These are phyloP conservation scores for Xylaria sp. DNA, from an alignment of 2,329 filamentous ascomycete genomes.

Conservation along the genomic window DNA sequence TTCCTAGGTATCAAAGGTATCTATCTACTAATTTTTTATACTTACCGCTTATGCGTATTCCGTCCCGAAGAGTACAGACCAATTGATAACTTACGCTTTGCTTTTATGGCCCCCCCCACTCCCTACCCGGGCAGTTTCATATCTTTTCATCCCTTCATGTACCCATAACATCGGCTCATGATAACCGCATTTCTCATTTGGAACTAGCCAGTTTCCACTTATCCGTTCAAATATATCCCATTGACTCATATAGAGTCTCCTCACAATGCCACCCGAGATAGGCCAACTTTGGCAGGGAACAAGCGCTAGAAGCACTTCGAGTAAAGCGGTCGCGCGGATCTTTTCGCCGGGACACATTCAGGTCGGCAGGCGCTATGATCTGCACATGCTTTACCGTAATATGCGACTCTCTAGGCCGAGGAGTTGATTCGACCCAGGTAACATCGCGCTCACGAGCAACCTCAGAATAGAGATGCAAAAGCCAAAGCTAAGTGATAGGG, in stretches of 20 bases:
- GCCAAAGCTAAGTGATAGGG: not conserved
- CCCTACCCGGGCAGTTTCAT: slow-evolving; percentile 3
- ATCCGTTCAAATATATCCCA: slow-evolving; percentile 5
- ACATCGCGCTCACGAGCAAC: not conserved
- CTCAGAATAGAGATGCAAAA: slow-evolving; percentile 9
- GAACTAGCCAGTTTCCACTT: slow-evolving; percentile 8
- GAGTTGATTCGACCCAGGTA: not conserved
- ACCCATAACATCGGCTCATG: slow-evolving; percentile 11
- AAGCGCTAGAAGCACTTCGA: slow-evolving; percentile 1
- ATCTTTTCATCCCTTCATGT: slow-evolving; percentile 19
- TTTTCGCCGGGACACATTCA: no score
- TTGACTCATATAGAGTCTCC: not conserved
- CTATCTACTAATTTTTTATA: slow-evolving; percentile 36
- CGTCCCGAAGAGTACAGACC: slow-evolving; percentile 9
- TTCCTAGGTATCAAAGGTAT: slow-evolving; percentile 34
- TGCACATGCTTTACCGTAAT: not conserved
- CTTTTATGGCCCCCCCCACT: slow-evolving; percentile 20
- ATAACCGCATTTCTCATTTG: slow-evolving; percentile 9
- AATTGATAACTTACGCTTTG: slow-evolving; percentile 7
- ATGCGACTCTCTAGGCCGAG: not conserved
- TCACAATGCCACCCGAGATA: slow-evolving; percentile 5
- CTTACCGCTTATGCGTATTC: slow-evolving; percentile 21
- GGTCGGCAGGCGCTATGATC: not conserved
- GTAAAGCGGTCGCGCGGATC: not conserved
- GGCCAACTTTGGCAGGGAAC: not conserved